Evolutionary conservation across 2,329 filamentous ascomycete genomes (phyloP).

Genomic region (Diplodia sapinea): DNA sequence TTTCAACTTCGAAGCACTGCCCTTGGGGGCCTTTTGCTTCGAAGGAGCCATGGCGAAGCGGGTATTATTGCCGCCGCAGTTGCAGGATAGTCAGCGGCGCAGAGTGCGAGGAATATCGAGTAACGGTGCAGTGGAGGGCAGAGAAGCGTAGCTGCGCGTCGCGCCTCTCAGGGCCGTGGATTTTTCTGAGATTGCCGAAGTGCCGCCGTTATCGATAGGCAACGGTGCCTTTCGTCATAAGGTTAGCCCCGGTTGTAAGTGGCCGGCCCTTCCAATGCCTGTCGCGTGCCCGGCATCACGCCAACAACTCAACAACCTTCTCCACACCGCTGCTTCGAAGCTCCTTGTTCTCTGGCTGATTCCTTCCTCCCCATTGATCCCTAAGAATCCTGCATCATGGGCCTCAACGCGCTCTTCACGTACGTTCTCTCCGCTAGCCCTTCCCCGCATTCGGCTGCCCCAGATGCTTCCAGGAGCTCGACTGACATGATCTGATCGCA

Average conservation of each 20-base stretch:
- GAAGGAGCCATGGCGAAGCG: slow-evolving; percentile 12
- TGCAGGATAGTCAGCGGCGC: not conserved
- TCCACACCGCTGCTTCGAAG: slow-evolving; percentile 11
- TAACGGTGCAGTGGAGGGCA: not conserved
- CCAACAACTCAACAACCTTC: slow-evolving; percentile 12
- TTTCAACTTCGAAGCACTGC: slow-evolving; percentile 10
- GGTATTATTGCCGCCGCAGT: not conserved
- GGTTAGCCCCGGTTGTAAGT: slow-evolving; percentile 1
- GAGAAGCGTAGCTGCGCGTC: not conserved
- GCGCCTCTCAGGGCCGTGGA: not conserved
- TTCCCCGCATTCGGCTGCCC: not conserved
- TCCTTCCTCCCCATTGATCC: not conserved
- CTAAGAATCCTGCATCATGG: slow-evolving; percentile 15
- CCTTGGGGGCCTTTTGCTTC: slow-evolving; percentile 30
- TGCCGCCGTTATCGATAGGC: slow-evolving; percentile 18
- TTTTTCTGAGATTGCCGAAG: slow-evolving; percentile 17
- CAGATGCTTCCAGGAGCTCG: not conserved
- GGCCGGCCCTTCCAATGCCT: slow-evolving; percentile 4
- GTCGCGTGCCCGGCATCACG: slow-evolving; percentile 27
- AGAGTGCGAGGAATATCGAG: not conserved
- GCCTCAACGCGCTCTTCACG: slow-evolving; percentile 26
- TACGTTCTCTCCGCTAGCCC: not conserved
- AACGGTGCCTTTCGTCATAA: slow-evolving; percentile 21
- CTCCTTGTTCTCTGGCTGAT: not conserved
- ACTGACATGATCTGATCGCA: slow-evolving; percentile 33